These are phyloP conservation scores for Penicillium polonicum DNA, from an alignment of 2,329 filamentous ascomycete genomes.

Conservation along the genomic window DNA sequence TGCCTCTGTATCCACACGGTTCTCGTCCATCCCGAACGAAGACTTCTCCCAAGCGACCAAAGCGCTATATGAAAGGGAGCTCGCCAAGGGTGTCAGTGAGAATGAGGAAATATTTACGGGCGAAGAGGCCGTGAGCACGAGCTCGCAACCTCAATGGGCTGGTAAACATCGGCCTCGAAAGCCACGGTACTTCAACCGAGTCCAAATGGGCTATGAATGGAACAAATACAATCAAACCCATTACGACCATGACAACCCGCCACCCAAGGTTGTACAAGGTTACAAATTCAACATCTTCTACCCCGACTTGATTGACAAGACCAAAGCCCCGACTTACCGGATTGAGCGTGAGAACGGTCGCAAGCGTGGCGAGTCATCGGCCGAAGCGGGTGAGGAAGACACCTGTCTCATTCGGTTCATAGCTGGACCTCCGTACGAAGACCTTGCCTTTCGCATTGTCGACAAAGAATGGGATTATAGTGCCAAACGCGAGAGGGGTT, in stretches of 20 bases:
- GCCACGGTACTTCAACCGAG: slow-evolving; percentile 94
- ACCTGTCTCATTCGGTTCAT: slow-evolving; percentile 96
- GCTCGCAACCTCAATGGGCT: slow-evolving; percentile 71
- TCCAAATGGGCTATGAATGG: slow-evolving; percentile 99
- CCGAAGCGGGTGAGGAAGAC: slow-evolving; percentile 91
- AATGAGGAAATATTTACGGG: slow-evolving; percentile 94
- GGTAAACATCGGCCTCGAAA: slow-evolving; percentile 85
- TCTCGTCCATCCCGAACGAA: slow-evolving; percentile 67
- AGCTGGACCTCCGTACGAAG: slow-evolving; percentile 91
- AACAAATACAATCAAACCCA: slow-evolving; percentile 99
- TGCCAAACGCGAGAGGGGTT: slow-evolving; percentile 89
- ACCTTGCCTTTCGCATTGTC: slow-evolving; percentile 94
- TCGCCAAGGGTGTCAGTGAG: slow-evolving; percentile 84
- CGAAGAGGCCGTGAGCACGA: slow-evolving; percentile 73
- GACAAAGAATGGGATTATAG: slow-evolving; percentile 99
- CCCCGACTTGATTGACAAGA: slow-evolving; percentile 91
- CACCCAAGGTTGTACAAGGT: slow-evolving; percentile 95
- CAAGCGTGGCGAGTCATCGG: slow-evolving; percentile 85
- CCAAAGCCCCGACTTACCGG: slow-evolving; percentile 90
- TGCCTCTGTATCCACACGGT: slow-evolving; percentile 62
- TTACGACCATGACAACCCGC: slow-evolving; percentile 97
- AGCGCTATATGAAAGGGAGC: slow-evolving; percentile 87
- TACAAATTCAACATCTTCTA: slow-evolving; percentile 99
- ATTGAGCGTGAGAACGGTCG: slow-evolving; percentile 92
- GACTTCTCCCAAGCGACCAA: slow-evolving; percentile 86